These are phyloP conservation scores for Globisporangium irregulare DNA, from an alignment of 352 stramenopile genomes.

Conservation along the genomic window DNA sequence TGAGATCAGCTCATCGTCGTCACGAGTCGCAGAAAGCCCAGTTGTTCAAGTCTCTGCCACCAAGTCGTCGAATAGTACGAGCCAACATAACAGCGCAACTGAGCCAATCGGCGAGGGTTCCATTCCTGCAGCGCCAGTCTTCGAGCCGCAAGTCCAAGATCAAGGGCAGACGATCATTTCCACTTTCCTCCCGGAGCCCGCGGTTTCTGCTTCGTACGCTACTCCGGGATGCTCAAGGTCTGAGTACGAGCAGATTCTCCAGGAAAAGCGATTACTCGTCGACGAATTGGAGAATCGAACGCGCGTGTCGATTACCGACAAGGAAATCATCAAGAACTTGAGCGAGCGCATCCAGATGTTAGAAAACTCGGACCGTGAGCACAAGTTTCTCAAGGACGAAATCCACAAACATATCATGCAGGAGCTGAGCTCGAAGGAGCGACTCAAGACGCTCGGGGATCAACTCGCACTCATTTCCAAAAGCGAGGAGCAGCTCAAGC, in stretches of 20 bases:
- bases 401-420: slow-evolving; percentile 62
- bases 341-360: slow-evolving; percentile 39
- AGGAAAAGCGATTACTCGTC: slow-evolving; percentile 33
- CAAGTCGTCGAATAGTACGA: background rate
- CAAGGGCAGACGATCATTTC: slow-evolving; percentile 5
- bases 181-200: background rate
- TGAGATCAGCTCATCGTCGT: slow-evolving; percentile 15
- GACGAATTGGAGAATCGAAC: slow-evolving; percentile 22
- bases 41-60: background rate
- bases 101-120: background rate
- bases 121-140: background rate
- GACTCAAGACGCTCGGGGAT: slow-evolving; percentile 50
- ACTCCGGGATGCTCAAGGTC: slow-evolving; percentile 12
- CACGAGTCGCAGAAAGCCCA: background rate
- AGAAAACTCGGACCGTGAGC: slow-evolving; percentile 50
- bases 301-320: slow-evolving; percentile 24
- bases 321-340: slow-evolving; percentile 34
- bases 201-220: background rate
- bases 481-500: slow-evolving; percentile 67
- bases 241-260: slow-evolving; percentile 38
- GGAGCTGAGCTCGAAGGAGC: slow-evolving; percentile 47
- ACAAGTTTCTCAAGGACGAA: slow-evolving; percentile 54
- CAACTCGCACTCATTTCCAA: slow-evolving; percentile 49
- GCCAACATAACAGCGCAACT: background rate
- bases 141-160: slow-evolving; percentile 3